A percentile compares a stretch with the other conserved stretches of the same genome.
Evolutionary conservation across 768 basidiomycete species (phyloP).

Genomic region (Boletus coccyginus): DNA sequence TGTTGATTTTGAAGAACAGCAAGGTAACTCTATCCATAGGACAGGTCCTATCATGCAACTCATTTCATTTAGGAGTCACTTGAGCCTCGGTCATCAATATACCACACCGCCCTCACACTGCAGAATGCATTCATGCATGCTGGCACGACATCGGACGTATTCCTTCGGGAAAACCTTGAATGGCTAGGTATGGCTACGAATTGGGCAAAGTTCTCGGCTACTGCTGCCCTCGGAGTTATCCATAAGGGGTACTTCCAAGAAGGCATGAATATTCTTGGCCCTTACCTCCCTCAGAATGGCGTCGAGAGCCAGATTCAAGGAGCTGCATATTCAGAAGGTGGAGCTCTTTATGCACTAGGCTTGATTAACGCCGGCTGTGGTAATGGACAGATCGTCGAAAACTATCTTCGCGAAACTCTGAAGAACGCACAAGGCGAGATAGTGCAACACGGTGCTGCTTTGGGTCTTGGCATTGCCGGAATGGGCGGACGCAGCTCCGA

Average conservation of each 20-base stretch:
- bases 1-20: conserved; percentile 87
- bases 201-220: conserved; percentile 98
- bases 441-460: conserved; percentile 94
- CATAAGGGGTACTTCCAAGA: conserved; percentile 96
- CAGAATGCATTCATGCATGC: conserved; percentile 98
- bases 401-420: conserved; percentile 77
- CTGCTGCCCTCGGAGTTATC: conserved; percentile 94
- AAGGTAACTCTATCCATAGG: conserved; percentile 50
- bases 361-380: conserved; percentile 93
- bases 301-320: conserved; percentile 75
- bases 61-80: conserved; percentile 64
- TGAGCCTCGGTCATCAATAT: conserved; percentile 93
- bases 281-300: conserved; percentile 82
- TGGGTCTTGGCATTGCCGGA: conserved; percentile 93
- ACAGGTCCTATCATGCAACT: conserved; percentile 1
- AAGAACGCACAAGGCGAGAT: conserved; percentile 77
- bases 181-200: conserved; percentile 95
- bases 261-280: conserved; percentile 87
- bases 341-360: conserved; percentile 92
- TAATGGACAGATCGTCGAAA: conserved; percentile 60
- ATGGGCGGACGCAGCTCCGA: conserved; percentile 90
- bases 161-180: conserved; percentile 93
- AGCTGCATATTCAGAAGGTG: conserved; percentile 90
- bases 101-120: conserved; percentile 93
- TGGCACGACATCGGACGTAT: conserved; percentile 94